Percentiles rank a stretch among this genome's conserved stretches.
These are phyloP conservation scores for Cercospora zeae-maydis DNA, from an alignment of 2,329 filamentous ascomycete genomes.

Conservation along the genomic window DNA sequence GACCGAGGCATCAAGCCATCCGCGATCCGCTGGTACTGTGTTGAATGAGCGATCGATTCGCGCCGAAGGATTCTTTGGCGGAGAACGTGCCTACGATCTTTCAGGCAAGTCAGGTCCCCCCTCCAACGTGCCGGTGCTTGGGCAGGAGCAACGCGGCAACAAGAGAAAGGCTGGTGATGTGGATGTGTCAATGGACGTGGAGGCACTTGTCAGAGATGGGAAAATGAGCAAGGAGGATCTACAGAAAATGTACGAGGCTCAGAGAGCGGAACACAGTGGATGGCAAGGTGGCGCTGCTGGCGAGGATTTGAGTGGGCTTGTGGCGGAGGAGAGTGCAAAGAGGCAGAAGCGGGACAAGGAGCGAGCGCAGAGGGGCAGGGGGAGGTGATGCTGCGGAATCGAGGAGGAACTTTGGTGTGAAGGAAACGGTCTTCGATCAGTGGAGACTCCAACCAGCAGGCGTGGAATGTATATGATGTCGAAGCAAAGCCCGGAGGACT, in stretches of 20 bases:
- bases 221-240: conserved; percentile 83
- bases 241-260: conserved; percentile 71
- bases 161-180: conserved; percentile 92
- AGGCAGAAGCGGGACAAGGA: conserved; percentile 84
- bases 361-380: conserved; percentile 50
- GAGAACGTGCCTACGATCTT: conserved; percentile 89
- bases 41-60: conserved; percentile 83
- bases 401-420: neutral
- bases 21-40: conserved; percentile 80
- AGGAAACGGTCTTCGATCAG: neutral
- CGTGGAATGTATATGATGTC: conserved; percentile 1
- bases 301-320: conserved; percentile 93
- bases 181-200: conserved; percentile 85
- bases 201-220: conserved; percentile 69
- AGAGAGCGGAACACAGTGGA: conserved; percentile 59
- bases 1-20: conserved; percentile 73
- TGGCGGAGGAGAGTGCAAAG: conserved; percentile 88
- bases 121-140: conserved; percentile 67
- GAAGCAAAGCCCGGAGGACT: neutral
- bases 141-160: conserved; percentile 71
- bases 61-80: conserved; percentile 91
- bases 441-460: neutral
- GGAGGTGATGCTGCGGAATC: neutral
- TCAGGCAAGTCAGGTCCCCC: conserved; percentile 37
- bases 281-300: conserved; percentile 65